A percentile compares a stretch with the other conserved stretches of the same genome.
phyloP scores from a whole-genome alignment of 257 asterid genomes.

The Solanum sitiens region DNA sequence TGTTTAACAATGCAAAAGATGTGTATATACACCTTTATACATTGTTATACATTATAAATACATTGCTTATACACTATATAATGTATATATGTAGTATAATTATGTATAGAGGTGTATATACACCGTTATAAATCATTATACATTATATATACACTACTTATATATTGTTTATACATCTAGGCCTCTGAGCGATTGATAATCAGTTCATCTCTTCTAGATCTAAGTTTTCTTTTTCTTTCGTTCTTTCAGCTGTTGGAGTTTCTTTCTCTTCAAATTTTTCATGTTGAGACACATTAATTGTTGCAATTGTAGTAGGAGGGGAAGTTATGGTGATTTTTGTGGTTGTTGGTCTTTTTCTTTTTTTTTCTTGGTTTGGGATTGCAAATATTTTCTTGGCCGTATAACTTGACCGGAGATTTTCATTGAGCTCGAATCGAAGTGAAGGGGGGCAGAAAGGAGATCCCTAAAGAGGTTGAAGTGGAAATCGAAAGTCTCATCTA shows the following conservation, averaged over 20 bases:
- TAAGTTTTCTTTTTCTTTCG: not conserved
- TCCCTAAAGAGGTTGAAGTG: not conserved
- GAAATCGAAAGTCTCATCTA: not conserved
- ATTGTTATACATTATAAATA: no score
- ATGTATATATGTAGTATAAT: not conserved
- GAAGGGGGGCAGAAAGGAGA: not conserved
- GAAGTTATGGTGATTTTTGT: not conserved
- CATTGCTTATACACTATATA: not conserved
- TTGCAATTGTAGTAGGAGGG: not conserved
- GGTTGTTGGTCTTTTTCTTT: not conserved
- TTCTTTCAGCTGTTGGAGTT: not conserved
- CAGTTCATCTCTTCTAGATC: not conserved
- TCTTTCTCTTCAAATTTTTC: not conserved
- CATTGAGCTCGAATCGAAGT: not conserved
- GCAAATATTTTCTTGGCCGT: not conserved
- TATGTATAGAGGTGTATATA: not conserved
- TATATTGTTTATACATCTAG: not conserved
- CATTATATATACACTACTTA: not conserved
- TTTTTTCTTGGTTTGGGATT: not conserved
- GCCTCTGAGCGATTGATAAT: not conserved
- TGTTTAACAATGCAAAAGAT: not conserved
- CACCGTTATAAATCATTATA: not conserved
- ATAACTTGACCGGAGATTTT: not conserved
- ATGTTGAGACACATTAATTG: not conserved
- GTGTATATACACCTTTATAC: not conserved